Evolutionary conservation across 2,329 filamentous ascomycete species (phyloP).

Genomic region (Parastagonospora nodorum): DNA sequence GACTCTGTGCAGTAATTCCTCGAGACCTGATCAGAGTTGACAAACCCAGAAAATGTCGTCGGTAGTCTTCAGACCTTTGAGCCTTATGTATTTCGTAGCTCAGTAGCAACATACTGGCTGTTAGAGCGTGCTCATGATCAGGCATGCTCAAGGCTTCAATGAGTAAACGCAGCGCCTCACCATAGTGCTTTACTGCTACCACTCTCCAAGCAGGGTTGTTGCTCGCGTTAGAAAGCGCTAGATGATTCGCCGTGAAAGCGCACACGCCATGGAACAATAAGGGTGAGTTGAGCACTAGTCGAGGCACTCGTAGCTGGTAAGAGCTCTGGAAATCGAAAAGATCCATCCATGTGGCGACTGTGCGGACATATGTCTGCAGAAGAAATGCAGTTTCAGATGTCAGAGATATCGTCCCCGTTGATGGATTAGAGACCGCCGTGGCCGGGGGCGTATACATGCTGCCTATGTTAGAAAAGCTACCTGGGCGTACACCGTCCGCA

Average conservation of each 20-base stretch:
- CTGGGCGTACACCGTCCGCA: slow-evolving; percentile 13
- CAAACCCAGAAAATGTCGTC: slow-evolving; percentile 38
- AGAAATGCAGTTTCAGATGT: slow-evolving; percentile 39
- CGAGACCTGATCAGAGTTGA: slow-evolving; percentile 37
- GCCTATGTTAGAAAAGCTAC: slow-evolving; percentile 11
- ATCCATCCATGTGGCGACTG: slow-evolving; percentile 44
- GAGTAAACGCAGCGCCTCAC: slow-evolving; percentile 33
- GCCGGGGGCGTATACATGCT: slow-evolving; percentile 16
- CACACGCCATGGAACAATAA: slow-evolving; percentile 42
- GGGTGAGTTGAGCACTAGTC: slow-evolving; percentile 32
- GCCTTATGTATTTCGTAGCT: slow-evolving; percentile 41
- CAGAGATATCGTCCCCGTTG: slow-evolving; percentile 17
- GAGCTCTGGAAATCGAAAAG: slow-evolving; percentile 27
- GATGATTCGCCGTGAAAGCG: slow-evolving; percentile 42
- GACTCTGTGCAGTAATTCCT: slow-evolving; percentile 32
- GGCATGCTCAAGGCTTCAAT: slow-evolving; percentile 35
- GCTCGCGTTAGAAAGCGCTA: slow-evolving; percentile 31
- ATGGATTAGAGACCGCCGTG: slow-evolving; percentile 1
- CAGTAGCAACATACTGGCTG: slow-evolving; percentile 40
- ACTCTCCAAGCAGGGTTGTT: slow-evolving; percentile 36
- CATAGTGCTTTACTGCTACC: slow-evolving; percentile 37
- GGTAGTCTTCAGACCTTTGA: slow-evolving; percentile 33
- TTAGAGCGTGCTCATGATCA: slow-evolving; percentile 34
- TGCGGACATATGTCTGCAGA: slow-evolving; percentile 37
- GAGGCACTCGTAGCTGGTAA: slow-evolving; percentile 38